Percentiles rank a stretch among this genome's conserved stretches.
Conservation (phyloP, 2,329 filamentous ascomycete genomes). For the Dothistroma pini region DNA sequence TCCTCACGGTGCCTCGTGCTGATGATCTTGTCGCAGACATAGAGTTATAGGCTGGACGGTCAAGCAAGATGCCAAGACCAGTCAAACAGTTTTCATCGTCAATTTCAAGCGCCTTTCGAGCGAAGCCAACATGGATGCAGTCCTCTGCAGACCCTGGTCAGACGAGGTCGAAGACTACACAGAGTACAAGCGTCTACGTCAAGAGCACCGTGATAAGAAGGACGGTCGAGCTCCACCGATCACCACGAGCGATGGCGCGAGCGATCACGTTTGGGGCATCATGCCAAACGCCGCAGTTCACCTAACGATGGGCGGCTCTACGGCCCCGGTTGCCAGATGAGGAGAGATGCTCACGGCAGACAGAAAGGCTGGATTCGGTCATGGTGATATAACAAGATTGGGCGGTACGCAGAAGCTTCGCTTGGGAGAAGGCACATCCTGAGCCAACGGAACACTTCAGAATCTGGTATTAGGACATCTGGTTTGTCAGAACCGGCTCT, state of each 20-base stretch:
- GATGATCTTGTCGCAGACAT: conserved; percentile 26
- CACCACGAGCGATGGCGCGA: conserved; percentile 11
- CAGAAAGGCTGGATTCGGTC: background rate
- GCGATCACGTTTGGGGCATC: background rate
- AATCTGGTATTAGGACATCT: background rate
- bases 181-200: conserved; percentile 45
- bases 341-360: background rate
- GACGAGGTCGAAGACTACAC: conserved; percentile 48
- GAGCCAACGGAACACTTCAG: background rate
- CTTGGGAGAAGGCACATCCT: background rate
- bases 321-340: background rate
- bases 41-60: conserved; percentile 43
- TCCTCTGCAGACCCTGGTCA: conserved; percentile 39
- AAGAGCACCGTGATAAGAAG: conserved; percentile 12
- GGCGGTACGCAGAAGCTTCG: background rate
- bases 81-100: conserved; percentile 38
- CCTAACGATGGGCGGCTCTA: background rate
- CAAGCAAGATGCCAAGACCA: conserved; percentile 26
- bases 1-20: background rate
- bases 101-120: conserved; percentile 35
- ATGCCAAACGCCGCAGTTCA: background rate
- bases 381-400: background rate
- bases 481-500: background rate
- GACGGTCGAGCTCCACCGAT: background rate
- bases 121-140: conserved; percentile 35